phyloP scores from a whole-genome alignment of 1,139 yeast species.

The Taphrina pruni region DNA sequence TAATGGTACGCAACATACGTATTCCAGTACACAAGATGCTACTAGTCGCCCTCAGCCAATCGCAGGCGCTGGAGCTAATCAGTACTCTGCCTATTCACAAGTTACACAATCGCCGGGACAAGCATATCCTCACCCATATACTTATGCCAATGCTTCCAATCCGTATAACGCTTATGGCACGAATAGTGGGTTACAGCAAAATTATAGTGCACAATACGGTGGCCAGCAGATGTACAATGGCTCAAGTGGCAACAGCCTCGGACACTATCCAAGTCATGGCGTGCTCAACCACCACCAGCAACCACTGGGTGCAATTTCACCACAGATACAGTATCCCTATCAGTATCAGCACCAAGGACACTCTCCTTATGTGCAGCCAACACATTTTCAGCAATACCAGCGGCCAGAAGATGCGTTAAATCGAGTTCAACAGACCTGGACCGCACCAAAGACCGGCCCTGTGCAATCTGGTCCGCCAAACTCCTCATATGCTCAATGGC shows the following conservation, averaged over 20 bases:
- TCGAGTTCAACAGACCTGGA: slow-evolving; percentile 26
- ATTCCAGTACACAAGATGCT: background rate
- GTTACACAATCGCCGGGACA: slow-evolving; percentile 8
- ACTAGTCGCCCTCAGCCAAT: background rate
- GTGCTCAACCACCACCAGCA: slow-evolving; percentile 9
- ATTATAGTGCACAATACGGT: background rate
- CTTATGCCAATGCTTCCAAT: slow-evolving; percentile 8
- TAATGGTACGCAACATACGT: background rate
- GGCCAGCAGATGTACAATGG: background rate
- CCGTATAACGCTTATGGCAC: slow-evolving; percentile 1
- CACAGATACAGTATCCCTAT: slow-evolving; percentile 19
- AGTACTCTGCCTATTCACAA: slow-evolving; percentile 5
- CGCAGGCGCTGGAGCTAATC: background rate
- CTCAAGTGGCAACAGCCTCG: background rate
- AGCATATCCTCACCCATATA: slow-evolving; percentile 19
- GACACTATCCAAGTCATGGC: slow-evolving; percentile 16
- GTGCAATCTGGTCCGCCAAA: background rate
- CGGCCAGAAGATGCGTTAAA: slow-evolving; percentile 25
- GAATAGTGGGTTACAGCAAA: background rate
- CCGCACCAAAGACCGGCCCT: slow-evolving; percentile 13
- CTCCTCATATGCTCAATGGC: slow-evolving; percentile 11
- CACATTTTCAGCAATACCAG: slow-evolving; percentile 9
- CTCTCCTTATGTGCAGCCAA: background rate
- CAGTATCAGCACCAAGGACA: slow-evolving; percentile 1
- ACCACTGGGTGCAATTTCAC: background rate